A percentile compares a stretch with the other conserved stretches of the same genome.
Conservation (phyloP, 495 filamentous ascomycete species). For the Aspergillus homomorphus region DNA sequence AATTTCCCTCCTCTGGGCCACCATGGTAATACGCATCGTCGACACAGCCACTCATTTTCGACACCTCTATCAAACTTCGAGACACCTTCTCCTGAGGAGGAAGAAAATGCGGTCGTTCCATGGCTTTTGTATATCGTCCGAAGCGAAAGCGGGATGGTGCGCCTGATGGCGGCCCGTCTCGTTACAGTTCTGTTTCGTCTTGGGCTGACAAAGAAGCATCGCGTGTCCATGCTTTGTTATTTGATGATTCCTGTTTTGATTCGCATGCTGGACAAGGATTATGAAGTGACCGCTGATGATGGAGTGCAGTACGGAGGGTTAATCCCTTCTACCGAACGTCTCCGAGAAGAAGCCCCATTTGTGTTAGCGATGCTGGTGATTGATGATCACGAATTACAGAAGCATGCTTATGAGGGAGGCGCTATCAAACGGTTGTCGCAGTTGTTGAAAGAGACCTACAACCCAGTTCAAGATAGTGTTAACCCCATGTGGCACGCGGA, state of each 20-base stretch:
- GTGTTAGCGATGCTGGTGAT: conserved; percentile 75
- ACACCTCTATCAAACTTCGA: conserved; percentile 36
- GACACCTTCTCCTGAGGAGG: conserved; percentile 50
- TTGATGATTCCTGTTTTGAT: conserved; percentile 72
- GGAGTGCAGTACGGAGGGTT: conserved; percentile 39
- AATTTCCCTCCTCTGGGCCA: conserved; percentile 60
- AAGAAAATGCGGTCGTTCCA: conserved; percentile 74
- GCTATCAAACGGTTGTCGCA: conserved; percentile 70
- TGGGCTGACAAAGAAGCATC: conserved; percentile 59
- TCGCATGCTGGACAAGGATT: conserved; percentile 62
- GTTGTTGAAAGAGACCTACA: conserved; percentile 70
- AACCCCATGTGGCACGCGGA: conserved; percentile 44
- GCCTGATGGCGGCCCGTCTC: conserved; percentile 76
- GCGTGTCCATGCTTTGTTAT: conserved; percentile 60
- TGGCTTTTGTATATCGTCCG: conserved; percentile 77
- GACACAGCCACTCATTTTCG: conserved; percentile 40
- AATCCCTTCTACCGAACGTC: conserved; percentile 33
- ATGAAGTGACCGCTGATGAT: conserved; percentile 38
- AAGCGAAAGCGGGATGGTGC: conserved; percentile 57
- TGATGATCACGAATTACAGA: conserved; percentile 73
- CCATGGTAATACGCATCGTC: conserved; percentile 38
- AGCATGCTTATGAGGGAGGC: conserved; percentile 74
- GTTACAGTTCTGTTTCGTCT: conserved; percentile 73
- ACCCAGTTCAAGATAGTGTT: conserved; percentile 36
- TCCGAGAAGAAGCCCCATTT: conserved; percentile 68